phyloP scores from a whole-genome alignment of 306 rosid genomes.

The Boehmeria nivea region DNA sequence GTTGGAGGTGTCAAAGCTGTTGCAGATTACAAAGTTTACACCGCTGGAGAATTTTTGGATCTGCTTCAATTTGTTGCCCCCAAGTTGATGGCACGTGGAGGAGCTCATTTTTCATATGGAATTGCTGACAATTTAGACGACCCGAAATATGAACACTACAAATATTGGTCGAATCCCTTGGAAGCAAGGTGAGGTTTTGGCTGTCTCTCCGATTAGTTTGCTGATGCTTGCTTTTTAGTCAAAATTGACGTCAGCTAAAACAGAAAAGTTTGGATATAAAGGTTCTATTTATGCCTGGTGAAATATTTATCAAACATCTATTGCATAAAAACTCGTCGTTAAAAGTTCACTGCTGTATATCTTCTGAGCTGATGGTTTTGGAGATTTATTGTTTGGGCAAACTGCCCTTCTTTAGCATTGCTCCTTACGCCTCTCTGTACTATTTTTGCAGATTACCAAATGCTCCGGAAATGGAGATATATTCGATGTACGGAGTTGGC shows the following conservation, averaged over 20 bases:
- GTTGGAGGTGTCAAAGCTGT: slow-evolving; percentile 66
- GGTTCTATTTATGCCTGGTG: too few relatives aligned
- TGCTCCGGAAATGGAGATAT: slow-evolving; percentile 83
- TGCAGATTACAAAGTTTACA: slow-evolving; percentile 62
- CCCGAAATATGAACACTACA: slow-evolving; percentile 62
- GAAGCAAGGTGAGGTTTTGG: slow-evolving; percentile 62
- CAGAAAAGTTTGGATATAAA: too few relatives aligned
- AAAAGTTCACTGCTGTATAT: too few relatives aligned
- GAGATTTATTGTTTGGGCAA: too few relatives aligned
- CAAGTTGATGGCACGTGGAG: slow-evolving; percentile 78
- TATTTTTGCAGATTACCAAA: slow-evolving; percentile 63
- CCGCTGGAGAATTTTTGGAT: slow-evolving; percentile 58
- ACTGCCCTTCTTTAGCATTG: background rate
- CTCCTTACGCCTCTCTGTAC: slow-evolving; percentile 18
- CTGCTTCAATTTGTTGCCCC: slow-evolving; percentile 71
- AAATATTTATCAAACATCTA: too few relatives aligned
- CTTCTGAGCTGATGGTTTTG: too few relatives aligned
- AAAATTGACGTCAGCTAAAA: too few relatives aligned
- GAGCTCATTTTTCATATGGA: slow-evolving; percentile 67
- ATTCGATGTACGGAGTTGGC: slow-evolving; percentile 85
- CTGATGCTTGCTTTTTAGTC: too few relatives aligned
- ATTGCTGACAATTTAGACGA: slow-evolving; percentile 75
- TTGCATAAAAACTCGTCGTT: too few relatives aligned
- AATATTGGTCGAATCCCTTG: slow-evolving; percentile 79
- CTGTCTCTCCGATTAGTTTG: background rate